These are phyloP conservation scores for Cercophora scortea DNA, from an alignment of 495 filamentous ascomycete species.

Conservation along the genomic window DNA sequence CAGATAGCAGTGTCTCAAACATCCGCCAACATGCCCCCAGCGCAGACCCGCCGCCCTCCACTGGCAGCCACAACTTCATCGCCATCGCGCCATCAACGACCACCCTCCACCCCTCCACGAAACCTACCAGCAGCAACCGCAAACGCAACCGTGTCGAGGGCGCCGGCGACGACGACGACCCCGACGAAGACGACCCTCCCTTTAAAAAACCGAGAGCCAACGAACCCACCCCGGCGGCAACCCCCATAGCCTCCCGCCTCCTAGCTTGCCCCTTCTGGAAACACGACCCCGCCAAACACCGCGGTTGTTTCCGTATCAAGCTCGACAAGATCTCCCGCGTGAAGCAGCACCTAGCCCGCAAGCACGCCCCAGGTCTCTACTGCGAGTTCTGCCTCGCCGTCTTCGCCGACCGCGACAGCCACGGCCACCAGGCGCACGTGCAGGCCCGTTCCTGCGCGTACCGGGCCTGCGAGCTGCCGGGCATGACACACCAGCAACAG, in stretches of 20 bases:
- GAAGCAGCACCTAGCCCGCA: background rate
- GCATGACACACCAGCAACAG: background rate
- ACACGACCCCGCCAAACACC: background rate
- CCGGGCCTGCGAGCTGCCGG: background rate
- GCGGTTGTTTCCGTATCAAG: background rate
- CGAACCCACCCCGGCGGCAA: no score
- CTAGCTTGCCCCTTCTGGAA: slow-evolving; percentile 2
- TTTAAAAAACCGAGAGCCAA: no score
- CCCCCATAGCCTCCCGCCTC: background rate
- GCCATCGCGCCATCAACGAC: no score
- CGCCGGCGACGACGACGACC: no score
- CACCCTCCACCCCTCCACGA: no score
- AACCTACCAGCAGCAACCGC: no score
- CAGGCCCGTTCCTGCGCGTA: background rate
- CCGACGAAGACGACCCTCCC: no score
- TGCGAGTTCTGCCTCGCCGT: background rate
- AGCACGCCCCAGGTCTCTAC: background rate
- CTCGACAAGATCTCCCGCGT: background rate
- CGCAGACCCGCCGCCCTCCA: no score
- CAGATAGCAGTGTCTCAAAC: no score
- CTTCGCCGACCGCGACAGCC: background rate
- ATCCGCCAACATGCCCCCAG: no score
- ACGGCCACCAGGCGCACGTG: background rate
- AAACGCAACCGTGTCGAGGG: no score
- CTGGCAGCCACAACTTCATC: no score